Conservation (phyloP, 345 rosid species). For the Fremontodendron californicum region DNA sequence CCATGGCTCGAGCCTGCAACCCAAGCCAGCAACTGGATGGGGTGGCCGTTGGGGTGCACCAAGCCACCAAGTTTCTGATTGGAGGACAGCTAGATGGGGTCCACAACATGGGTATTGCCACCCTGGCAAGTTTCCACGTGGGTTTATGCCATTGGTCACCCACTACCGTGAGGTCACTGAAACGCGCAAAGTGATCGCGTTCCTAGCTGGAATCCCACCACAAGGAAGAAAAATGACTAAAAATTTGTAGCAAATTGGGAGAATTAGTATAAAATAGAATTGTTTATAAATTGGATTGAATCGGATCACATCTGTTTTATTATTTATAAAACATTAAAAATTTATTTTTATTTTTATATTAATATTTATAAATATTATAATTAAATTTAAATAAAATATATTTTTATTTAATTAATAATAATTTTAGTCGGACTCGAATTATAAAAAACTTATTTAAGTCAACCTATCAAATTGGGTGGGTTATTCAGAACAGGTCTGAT, state of each 20-base stretch:
- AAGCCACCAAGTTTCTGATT: neutral
- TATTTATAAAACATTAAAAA: too few relatives aligned
- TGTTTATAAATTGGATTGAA: too few relatives aligned
- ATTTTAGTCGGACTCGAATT: too few relatives aligned
- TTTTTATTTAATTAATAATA: too few relatives aligned
- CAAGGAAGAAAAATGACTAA: neutral
- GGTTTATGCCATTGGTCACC: neutral
- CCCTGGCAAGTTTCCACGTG: slow-evolving; percentile 3
- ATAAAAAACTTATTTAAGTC: too few relatives aligned
- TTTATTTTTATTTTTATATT: too few relatives aligned
- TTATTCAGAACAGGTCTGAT: too few relatives aligned
- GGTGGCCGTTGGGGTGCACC: neutral
- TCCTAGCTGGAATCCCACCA: neutral
- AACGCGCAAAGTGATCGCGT: slow-evolving; percentile 10
- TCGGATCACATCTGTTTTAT: too few relatives aligned
- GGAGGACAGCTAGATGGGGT: slow-evolving; percentile 17
- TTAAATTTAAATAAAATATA: too few relatives aligned
- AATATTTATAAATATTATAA: too few relatives aligned
- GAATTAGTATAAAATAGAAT: too few relatives aligned
- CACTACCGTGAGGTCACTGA: neutral
- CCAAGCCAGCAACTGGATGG: neutral
- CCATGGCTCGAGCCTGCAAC: neutral
- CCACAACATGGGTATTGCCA: neutral
- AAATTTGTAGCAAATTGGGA: neutral
- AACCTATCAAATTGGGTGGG: too few relatives aligned